Evolutionary conservation across 495 filamentous ascomycete genomes (phyloP).

Genomic region (Amphirosellinia nigrospora): DNA sequence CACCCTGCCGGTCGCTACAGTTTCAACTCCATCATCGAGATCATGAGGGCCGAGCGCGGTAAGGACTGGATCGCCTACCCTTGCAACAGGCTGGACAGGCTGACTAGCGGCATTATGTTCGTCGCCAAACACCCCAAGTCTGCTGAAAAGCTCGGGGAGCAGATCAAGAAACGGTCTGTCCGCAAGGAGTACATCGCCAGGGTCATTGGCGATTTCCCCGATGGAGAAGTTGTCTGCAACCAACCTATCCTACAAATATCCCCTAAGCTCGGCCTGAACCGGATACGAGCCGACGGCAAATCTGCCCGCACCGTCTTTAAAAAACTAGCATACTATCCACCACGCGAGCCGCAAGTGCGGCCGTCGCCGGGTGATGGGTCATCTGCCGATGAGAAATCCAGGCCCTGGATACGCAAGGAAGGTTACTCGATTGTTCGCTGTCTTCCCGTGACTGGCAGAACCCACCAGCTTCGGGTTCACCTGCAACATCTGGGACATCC

Average conservation of each 20-base stretch:
- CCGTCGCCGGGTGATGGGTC: slow-evolving; percentile 25
- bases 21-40: slow-evolving; percentile 92
- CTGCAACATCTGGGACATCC: slow-evolving; percentile 94
- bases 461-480: slow-evolving; percentile 94
- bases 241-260: slow-evolving; percentile 93
- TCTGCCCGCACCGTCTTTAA: slow-evolving; percentile 88
- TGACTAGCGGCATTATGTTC: slow-evolving; percentile 98
- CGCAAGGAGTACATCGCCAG: slow-evolving; percentile 94
- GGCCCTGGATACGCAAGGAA: slow-evolving; percentile 49
- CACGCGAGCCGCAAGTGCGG: slow-evolving; percentile 38
- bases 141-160: slow-evolving; percentile 73
- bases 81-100: slow-evolving; percentile 90
- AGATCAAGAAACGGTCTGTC: slow-evolving; percentile 77
- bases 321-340: slow-evolving; percentile 83
- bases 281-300: slow-evolving; percentile 91
- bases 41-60: slow-evolving; percentile 80
- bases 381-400: slow-evolving; percentile 32
- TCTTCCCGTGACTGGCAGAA: slow-evolving; percentile 89
- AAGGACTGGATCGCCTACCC: slow-evolving; percentile 74
- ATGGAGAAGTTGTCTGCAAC: slow-evolving; percentile 82
- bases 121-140: slow-evolving; percentile 83
- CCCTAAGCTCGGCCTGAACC: slow-evolving; percentile 91
- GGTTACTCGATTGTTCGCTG: slow-evolving; percentile 96
- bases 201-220: slow-evolving; percentile 89
- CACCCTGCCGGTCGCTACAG: slow-evolving; percentile 95